Evolutionary conservation across 2,329 filamentous ascomycete genomes (phyloP), one percentile per base, ranked within the genome.

Genomic region (Colletotrichum liriopes): DNA sequence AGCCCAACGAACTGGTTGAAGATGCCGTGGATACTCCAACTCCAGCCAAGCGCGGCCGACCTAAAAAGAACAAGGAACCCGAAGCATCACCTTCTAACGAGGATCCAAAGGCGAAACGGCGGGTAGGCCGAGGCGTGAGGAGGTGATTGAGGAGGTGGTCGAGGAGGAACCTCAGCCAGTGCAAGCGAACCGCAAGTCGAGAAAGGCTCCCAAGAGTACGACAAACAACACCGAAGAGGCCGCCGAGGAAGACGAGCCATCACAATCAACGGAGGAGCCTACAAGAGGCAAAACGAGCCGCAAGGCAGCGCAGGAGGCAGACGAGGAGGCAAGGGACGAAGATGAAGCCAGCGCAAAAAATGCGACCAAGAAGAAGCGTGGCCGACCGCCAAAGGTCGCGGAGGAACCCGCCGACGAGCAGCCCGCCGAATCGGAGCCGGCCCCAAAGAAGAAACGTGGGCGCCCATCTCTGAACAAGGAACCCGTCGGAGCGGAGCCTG

Each of bases 21-120:
- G 67, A 41, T 20, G 14, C 56, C 51, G 74, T 2, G 76, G 76
- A 8, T 74, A 76, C 1, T 76, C 65, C 56, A 79, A 79, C 45
- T 43, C 75, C 47, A 65, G 56, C 56, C 63, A 67, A 79, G 68
- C 79, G 81, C 45, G 79, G 79, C 11, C 76, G 79, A 8, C 78
- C 77, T 2, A 66, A 8, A 26, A 74, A 73, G 49, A 59, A 35
- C 18, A 67, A 65, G 8, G 63, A 55, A 35, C 3, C 23, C 2
- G 54, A 61, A 35, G 23, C 60, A 20, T 37, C 55, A 16, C 18
- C 61, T 29, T 20, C 55, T n/a, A 23, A 41, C 11, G 61, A 61
- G 18, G 62, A 65, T 37, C 23, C 47, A 29, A 66, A 66, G 18
- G 9, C 55, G 11, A 71, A 58, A 49, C 71, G 43, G 32, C 61